A percentile compares a stretch with the other conserved stretches of the same genome.
These are phyloP conservation scores for Triangularia setosa DNA, from an alignment of 2,329 filamentous ascomycete genomes.

Conservation along the genomic window DNA sequence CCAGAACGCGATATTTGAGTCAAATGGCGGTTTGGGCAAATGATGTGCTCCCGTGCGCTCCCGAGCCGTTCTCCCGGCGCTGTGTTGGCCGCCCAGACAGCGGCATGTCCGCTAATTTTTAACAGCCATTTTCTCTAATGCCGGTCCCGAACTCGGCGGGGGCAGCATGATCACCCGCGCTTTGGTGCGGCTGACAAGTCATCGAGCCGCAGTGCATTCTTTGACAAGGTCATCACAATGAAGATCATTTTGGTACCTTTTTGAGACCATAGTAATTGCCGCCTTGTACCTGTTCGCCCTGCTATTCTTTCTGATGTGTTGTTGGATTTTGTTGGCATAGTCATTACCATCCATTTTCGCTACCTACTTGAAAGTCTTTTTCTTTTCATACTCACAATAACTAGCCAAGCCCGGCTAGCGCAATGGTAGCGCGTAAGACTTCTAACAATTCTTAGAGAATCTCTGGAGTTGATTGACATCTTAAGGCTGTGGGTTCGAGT, in stretches of 20 bases:
- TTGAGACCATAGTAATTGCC: too few species aligned
- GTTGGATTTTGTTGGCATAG: neutral
- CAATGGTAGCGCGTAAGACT: constrained; percentile 20
- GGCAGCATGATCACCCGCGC: neutral
- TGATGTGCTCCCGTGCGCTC: neutral
- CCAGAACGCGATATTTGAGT: neutral
- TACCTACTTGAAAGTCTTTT: neutral
- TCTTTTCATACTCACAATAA: neutral
- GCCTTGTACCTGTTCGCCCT: too few species aligned
- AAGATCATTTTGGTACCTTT: neutral
- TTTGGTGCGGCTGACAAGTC: neutral
- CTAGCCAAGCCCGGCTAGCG: constrained; percentile 13
- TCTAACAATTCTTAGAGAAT: constrained; percentile 3
- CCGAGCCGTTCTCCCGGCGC: neutral
- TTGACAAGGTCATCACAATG: neutral
- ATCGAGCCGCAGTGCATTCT: neutral
- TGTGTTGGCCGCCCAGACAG: neutral
- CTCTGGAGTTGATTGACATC: constrained; percentile 1
- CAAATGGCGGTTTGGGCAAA: neutral
- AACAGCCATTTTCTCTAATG: neutral
- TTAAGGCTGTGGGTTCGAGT: constrained; percentile 21
- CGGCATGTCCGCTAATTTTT: neutral
- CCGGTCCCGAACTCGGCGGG: neutral
- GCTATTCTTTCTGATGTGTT: neutral
- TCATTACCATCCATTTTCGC: neutral